These are phyloP conservation scores for Backusella australiensis DNA, from an alignment of 192 early-diverging fungal genomes.

Conservation along the genomic window DNA sequence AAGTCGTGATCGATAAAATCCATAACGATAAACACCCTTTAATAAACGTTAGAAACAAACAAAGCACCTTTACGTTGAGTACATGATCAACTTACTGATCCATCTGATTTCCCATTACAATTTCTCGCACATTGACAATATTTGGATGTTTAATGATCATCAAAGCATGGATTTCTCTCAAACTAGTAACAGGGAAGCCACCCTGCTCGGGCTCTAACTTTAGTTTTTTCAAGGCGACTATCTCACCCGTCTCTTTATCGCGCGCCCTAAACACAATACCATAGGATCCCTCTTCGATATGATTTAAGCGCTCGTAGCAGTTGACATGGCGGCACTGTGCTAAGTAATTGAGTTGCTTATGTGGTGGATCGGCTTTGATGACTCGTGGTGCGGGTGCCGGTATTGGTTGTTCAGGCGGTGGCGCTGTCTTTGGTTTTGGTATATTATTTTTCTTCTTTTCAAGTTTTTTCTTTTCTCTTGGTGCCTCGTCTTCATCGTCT, in stretches of 20 bases:
- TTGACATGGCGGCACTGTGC: slow-evolving; percentile 71
- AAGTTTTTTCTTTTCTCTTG: not conserved
- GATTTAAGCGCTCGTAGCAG: slow-evolving; percentile 90
- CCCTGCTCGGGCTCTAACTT: slow-evolving; percentile 58
- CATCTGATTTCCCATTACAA: slow-evolving; percentile 64
- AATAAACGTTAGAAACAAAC: slow-evolving; percentile 20
- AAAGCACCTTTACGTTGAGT: not conserved
- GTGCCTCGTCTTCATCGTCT: slow-evolving; percentile 3
- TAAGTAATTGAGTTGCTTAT: slow-evolving; percentile 38
- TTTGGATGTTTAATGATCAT: slow-evolving; percentile 78
- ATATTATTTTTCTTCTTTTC: not conserved
- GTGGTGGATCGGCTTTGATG: not conserved
- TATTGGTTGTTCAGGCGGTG: not conserved
- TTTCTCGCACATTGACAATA: slow-evolving; percentile 80
- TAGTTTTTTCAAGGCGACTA: slow-evolving; percentile 55
- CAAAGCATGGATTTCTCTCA: slow-evolving; percentile 77
- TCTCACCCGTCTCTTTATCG: slow-evolving; percentile 75
- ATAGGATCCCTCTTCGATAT: slow-evolving; percentile 96
- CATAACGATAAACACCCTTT: slow-evolving; percentile 94
- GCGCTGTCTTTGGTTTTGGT: not conserved
- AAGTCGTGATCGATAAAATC: slow-evolving; percentile 97
- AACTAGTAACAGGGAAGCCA: slow-evolving; percentile 77
- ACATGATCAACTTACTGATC: slow-evolving; percentile 45
- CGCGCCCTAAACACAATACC: slow-evolving; percentile 94
- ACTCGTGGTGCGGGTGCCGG: not conserved